Percentiles rank a stretch among this genome's conserved stretches.
phyloP scores from a whole-genome alignment of 305 asterid species.

The Fraxinus sp. region DNA sequence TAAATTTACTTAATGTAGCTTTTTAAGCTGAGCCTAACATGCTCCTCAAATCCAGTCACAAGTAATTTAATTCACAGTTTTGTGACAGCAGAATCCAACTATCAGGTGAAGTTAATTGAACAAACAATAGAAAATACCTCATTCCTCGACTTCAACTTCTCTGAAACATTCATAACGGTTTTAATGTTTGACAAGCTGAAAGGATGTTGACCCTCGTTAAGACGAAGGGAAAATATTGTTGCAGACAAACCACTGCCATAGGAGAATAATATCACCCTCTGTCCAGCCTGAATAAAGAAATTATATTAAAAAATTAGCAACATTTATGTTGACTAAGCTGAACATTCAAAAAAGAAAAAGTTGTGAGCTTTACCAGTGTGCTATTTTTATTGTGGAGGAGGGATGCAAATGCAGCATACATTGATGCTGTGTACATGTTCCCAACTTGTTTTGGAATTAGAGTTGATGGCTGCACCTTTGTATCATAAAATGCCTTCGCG shows the following conservation, averaged over 20 bases:
- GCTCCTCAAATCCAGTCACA: not conserved
- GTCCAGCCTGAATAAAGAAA: slow-evolving; percentile 61
- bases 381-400: slow-evolving; percentile 69
- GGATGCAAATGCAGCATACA: slow-evolving; percentile 95
- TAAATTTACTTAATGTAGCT: not conserved
- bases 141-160: slow-evolving; percentile 77
- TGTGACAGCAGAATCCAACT: not conserved
- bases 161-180: slow-evolving; percentile 61
- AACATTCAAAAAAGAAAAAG: not conserved
- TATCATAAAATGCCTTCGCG: slow-evolving; percentile 71
- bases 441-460: slow-evolving; percentile 94
- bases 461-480: slow-evolving; percentile 86
- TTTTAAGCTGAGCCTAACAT: not conserved
- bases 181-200: slow-evolving; percentile 84
- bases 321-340: not conserved
- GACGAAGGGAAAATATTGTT: slow-evolving; percentile 85
- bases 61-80: not conserved
- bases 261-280: slow-evolving; percentile 85
- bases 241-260: slow-evolving; percentile 92
- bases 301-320: not conserved
- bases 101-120: not conserved
- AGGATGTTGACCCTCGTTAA: slow-evolving; percentile 74
- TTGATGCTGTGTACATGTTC: slow-evolving; percentile 96
- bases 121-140: slow-evolving; percentile 49
- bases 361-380: slow-evolving; percentile 56